Percentiles rank a stretch among this genome's conserved stretches.
Conservation (phyloP, 2,329 filamentous ascomycete genomes). For the Colletotrichum magnum region DNA sequence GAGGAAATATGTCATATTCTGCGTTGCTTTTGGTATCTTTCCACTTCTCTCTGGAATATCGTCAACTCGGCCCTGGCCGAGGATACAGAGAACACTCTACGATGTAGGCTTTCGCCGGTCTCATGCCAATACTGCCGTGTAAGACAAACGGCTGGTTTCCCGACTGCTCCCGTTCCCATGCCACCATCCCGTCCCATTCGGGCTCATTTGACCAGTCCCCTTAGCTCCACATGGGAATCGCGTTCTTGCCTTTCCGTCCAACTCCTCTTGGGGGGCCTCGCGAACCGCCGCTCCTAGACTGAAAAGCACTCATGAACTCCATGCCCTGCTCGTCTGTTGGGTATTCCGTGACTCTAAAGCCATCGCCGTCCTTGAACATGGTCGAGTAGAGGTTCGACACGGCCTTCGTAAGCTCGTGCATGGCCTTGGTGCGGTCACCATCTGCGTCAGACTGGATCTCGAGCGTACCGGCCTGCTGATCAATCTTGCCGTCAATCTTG, state of each 20-base stretch:
- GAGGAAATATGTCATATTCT: conserved; percentile 1
- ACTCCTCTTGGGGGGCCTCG: conserved; percentile 27
- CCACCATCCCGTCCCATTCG: neutral
- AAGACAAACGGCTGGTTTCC: neutral
- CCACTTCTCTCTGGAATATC: neutral
- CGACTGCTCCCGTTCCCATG: neutral
- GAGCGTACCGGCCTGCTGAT: conserved; percentile 88
- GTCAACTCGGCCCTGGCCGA: neutral
- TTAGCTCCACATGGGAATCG: conserved; percentile 33
- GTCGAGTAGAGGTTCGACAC: conserved; percentile 78
- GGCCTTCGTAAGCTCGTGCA: conserved; percentile 80
- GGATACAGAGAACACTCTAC: neutral
- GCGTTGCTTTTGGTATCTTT: conserved; percentile 32
- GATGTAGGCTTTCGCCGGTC: neutral
- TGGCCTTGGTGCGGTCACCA: conserved; percentile 79
- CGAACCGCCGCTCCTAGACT: conserved; percentile 39
- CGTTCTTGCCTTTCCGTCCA: conserved; percentile 37
- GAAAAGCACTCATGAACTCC: conserved; percentile 45
- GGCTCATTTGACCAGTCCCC: no score
- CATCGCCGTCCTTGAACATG: conserved; percentile 84
- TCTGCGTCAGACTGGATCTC: conserved; percentile 84
- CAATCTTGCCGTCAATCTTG: conserved; percentile 88
- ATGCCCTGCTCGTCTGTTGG: conserved; percentile 47
- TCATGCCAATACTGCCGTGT: conserved; percentile 3
- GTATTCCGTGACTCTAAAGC: conserved; percentile 63